Evolutionary conservation across 2,329 filamentous ascomycete species (phyloP).

Genomic region (Dothidotthia symphoricarpi): DNA sequence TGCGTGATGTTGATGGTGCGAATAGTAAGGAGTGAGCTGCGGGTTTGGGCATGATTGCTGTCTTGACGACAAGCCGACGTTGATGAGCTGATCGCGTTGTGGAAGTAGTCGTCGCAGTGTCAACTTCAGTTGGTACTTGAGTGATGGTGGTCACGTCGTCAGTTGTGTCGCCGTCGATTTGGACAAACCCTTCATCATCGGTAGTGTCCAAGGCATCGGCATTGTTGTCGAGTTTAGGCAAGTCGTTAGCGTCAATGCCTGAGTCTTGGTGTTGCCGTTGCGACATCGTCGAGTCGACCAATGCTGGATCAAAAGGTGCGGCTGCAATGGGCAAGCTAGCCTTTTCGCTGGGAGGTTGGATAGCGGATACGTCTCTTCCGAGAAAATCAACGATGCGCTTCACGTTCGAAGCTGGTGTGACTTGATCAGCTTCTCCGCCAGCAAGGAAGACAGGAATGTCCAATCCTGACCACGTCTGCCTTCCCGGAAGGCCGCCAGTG

Average conservation of each 20-base stretch:
- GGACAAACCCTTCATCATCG: constrained; percentile 14
- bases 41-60: constrained; percentile 68
- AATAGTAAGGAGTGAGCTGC: constrained; percentile 85
- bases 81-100: constrained; percentile 23
- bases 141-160: constrained; percentile 18
- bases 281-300: constrained; percentile 15
- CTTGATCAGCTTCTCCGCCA: constrained; percentile 70
- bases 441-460: constrained; percentile 74
- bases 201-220: constrained; percentile 15
- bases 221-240: constrained; percentile 20
- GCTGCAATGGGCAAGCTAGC: constrained; percentile 51
- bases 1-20: constrained; percentile 70
- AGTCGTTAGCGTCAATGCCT: constrained; percentile 31
- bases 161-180: constrained; percentile 36
- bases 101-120: constrained; percentile 3
- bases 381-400: constrained; percentile 60
- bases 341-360: constrained; percentile 30
- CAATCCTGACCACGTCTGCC: constrained; percentile 69
- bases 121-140: constrained; percentile 8
- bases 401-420: constrained; percentile 72
- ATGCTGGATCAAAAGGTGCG: constrained; percentile 47
- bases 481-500: constrained; percentile 65
- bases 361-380: constrained; percentile 39
- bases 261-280: constrained; percentile 37
- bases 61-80: constrained; percentile 57